Evolutionary conservation across 2,329 filamentous ascomycete genomes (phyloP).

Genomic region (Neofusicoccum umdonicola): DNA sequence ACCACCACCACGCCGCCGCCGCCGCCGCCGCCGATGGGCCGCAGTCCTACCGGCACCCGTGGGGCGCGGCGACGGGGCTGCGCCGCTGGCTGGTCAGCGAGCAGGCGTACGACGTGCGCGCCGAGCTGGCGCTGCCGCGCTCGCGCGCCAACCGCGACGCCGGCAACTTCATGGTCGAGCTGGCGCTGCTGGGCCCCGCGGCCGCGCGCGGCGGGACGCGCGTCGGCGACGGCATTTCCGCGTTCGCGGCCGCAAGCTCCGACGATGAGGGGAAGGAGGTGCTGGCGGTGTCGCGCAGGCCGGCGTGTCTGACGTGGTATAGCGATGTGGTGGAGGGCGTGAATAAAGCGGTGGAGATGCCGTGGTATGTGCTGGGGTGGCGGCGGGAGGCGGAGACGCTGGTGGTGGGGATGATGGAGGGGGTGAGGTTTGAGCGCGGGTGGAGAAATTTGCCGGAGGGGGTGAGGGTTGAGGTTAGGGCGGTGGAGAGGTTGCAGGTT

Average conservation of each 20-base stretch:
- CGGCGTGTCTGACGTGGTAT: slow-evolving; percentile 76
- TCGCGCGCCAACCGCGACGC: slow-evolving; percentile 71
- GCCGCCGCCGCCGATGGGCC: not conserved
- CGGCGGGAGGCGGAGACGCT: slow-evolving; percentile 63
- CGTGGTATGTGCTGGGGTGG: slow-evolving; percentile 67
- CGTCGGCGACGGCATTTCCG: not conserved
- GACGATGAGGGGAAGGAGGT: not conserved
- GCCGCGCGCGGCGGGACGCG: not conserved
- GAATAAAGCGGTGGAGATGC: slow-evolving; percentile 61
- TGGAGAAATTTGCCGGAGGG: slow-evolving; percentile 54
- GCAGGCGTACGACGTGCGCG: slow-evolving; percentile 81
- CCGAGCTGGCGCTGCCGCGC: slow-evolving; percentile 73
- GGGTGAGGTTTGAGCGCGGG: slow-evolving; percentile 62
- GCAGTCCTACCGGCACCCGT: slow-evolving; percentile 31
- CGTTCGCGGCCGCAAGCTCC: not conserved
- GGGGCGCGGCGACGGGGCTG: slow-evolving; percentile 41
- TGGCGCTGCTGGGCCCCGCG: slow-evolving; percentile 59
- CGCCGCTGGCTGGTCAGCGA: slow-evolving; percentile 58
- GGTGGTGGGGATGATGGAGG: slow-evolving; percentile 69
- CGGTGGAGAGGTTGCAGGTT: slow-evolving; percentile 68
- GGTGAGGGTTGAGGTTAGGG: slow-evolving; percentile 67
- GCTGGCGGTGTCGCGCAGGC: slow-evolving; percentile 43
- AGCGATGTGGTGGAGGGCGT: slow-evolving; percentile 66
- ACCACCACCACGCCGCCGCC: slow-evolving; percentile 25
- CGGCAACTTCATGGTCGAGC: slow-evolving; percentile 93